Percentiles rank a stretch among this genome's conserved stretches.
Evolutionary conservation across 2,329 filamentous ascomycete genomes (phyloP).

Genomic region (Epichloe scottii): DNA sequence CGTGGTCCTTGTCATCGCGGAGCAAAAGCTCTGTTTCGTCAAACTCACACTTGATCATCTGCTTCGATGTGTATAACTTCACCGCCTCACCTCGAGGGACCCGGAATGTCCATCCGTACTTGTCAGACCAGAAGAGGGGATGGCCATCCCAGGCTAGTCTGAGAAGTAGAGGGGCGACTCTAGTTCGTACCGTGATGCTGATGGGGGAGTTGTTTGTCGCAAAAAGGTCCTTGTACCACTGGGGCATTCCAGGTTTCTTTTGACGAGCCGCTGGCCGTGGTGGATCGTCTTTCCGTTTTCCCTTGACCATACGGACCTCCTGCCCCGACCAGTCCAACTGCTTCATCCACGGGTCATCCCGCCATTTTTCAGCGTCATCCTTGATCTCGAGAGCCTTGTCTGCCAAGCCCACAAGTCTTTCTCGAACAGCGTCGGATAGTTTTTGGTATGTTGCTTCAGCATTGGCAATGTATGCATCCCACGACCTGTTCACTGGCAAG

Average conservation of each 20-base stretch:
- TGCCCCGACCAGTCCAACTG: slow-evolving; percentile 96
- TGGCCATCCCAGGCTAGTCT: slow-evolving; percentile 80
- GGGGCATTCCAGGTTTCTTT: slow-evolving; percentile 87
- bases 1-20: slow-evolving; percentile 49
- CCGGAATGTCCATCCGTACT: slow-evolving; percentile 84
- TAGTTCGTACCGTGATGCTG: slow-evolving; percentile 69
- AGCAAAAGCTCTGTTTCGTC: slow-evolving; percentile 58
- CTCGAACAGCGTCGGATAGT: slow-evolving; percentile 64
- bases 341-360: slow-evolving; percentile 75
- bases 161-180: slow-evolving; percentile 75
- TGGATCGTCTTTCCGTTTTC: slow-evolving; percentile 74
- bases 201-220: slow-evolving; percentile 55
- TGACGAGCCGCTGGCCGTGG: slow-evolving; percentile 68
- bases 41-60: slow-evolving; percentile 66
- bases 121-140: slow-evolving; percentile 86
- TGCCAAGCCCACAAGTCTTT: slow-evolving; percentile 60
- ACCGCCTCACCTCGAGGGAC: slow-evolving; percentile 49
- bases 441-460: slow-evolving; percentile 75
- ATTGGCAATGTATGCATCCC: slow-evolving; percentile 73
- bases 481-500: slow-evolving; percentile 75
- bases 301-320: slow-evolving; percentile 81
- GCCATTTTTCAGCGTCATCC: slow-evolving; percentile 53
- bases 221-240: slow-evolving; percentile 93
- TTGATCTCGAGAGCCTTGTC: slow-evolving; percentile 68
- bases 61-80: slow-evolving; percentile 52